Percentiles rank a stretch among this genome's conserved stretches.
These are phyloP conservation scores for Penicillium tannophilum DNA, from an alignment of 495 filamentous ascomycete species.

Conservation along the genomic window DNA sequence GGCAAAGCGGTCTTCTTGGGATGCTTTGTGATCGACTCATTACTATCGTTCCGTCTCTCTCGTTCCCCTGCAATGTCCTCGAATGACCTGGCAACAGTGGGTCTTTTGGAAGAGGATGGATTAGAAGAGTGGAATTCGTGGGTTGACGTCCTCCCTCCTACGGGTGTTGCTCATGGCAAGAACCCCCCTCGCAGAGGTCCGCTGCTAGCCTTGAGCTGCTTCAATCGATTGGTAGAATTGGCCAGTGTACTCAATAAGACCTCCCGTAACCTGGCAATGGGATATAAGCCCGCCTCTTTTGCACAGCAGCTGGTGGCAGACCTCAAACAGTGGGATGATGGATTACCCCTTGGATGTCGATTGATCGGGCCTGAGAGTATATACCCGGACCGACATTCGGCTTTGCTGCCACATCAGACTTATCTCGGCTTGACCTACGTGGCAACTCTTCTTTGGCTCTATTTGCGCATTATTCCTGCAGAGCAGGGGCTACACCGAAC, in stretches of 20 bases:
- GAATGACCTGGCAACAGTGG: constrained; percentile 47
- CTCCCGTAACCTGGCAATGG: constrained; percentile 35
- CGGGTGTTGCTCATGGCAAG: constrained; percentile 29
- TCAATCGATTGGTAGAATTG: constrained; percentile 58
- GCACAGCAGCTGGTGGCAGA: constrained; percentile 46
- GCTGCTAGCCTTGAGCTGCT: constrained; percentile 60
- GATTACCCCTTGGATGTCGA: constrained; percentile 44
- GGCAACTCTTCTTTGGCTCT: constrained; percentile 48
- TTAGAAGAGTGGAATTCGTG: constrained; percentile 75
- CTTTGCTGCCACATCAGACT: constrained; percentile 52
- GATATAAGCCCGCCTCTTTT: constrained; percentile 35
- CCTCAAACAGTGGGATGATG: constrained; percentile 44
- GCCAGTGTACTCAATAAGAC: constrained; percentile 50
- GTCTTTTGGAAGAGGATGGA: constrained; percentile 61
- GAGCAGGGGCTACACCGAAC: constrained; percentile 38
- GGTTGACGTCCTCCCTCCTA: constrained; percentile 55
- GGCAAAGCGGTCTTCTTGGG: constrained; percentile 58
- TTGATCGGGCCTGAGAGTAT: constrained; percentile 46
- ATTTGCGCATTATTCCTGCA: constrained; percentile 40
- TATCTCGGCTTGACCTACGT: constrained; percentile 50
- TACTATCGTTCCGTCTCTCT: constrained; percentile 59
- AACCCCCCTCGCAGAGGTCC: constrained; percentile 52
- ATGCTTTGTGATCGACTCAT: constrained; percentile 67
- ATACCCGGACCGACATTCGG: constrained; percentile 44
- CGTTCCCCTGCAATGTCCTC: constrained; percentile 55